These are phyloP conservation scores for Durotheca rogersii DNA, from an alignment of 495 filamentous ascomycete genomes.

Conservation along the genomic window DNA sequence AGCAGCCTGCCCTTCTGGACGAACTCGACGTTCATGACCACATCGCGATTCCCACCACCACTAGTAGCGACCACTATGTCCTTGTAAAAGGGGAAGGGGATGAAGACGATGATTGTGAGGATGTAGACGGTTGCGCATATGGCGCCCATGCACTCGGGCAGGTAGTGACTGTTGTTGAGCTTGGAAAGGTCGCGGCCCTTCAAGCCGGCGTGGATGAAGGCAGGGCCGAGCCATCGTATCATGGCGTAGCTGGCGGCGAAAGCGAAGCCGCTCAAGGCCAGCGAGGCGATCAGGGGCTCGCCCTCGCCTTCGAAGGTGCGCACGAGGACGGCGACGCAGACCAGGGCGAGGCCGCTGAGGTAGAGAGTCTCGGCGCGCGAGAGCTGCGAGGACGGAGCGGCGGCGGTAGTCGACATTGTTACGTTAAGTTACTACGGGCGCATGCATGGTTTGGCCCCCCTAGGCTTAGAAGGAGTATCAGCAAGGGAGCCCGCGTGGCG, in stretches of 20 bases:
- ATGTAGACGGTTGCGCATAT: slow-evolving; percentile 92
- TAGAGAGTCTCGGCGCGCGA: slow-evolving; percentile 67
- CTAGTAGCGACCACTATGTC: slow-evolving; percentile 96
- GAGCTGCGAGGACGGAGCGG: slow-evolving; percentile 48
- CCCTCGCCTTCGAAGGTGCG: slow-evolving; percentile 82
- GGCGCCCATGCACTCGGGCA: slow-evolving; percentile 97
- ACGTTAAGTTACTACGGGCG: no score
- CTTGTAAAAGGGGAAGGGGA: slow-evolving; percentile 96
- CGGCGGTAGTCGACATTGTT: slow-evolving; percentile 45
- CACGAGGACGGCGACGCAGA: slow-evolving; percentile 70
- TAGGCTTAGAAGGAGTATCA: no score
- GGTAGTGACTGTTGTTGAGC: slow-evolving; percentile 63
- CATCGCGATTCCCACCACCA: slow-evolving; percentile 87
- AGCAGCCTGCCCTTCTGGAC: slow-evolving; percentile 77
- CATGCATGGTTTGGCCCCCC: no score
- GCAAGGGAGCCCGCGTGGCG: no score
- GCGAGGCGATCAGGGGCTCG: slow-evolving; percentile 82
- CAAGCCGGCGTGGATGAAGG: slow-evolving; percentile 83
- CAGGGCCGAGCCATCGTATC: slow-evolving; percentile 91
- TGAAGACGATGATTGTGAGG: slow-evolving; percentile 80
- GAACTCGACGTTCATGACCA: slow-evolving; percentile 65
- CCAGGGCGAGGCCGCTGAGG: slow-evolving; percentile 66
- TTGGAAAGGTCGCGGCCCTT: slow-evolving; percentile 93
- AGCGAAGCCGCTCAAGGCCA: slow-evolving; percentile 81
- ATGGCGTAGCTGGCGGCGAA: slow-evolving; percentile 78